Evolutionary conservation across 192 early-diverging fungal species (phyloP).

Genomic region (Entomortierella beljakovae): DNA sequence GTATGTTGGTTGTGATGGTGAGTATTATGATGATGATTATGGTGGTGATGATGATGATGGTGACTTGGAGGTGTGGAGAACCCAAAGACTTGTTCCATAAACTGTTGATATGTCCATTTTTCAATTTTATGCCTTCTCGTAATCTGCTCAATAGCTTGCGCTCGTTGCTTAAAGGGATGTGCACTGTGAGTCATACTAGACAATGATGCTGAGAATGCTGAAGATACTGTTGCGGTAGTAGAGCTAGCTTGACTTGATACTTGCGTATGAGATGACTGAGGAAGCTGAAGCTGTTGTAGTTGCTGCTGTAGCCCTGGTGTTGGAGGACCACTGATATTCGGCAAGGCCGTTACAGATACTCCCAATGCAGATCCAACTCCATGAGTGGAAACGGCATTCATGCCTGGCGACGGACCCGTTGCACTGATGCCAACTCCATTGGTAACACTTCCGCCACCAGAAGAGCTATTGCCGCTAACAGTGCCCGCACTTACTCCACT

Average conservation of each 20-base stretch:
- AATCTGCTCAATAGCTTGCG: constrained; percentile 39
- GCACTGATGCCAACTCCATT: background rate
- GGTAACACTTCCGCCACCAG: background rate
- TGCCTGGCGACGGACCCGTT: background rate
- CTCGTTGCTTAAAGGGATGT: constrained; percentile 45
- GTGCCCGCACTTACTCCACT: background rate
- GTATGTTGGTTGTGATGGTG: too few species aligned
- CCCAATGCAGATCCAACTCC: background rate
- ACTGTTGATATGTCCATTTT: constrained; percentile 53
- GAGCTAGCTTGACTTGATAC: background rate
- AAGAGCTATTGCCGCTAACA: too few species aligned
- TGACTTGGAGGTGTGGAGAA: constrained; percentile 21
- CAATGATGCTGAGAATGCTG: constrained; percentile 24
- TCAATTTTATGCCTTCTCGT: constrained; percentile 39
- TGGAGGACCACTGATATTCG: background rate
- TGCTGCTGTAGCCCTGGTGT: background rate
- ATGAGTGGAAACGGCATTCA: background rate
- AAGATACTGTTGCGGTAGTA: constrained; percentile 1
- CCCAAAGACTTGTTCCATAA: constrained; percentile 53
- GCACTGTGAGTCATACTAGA: constrained; percentile 6
- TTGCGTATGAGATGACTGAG: background rate
- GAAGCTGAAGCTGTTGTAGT: background rate
- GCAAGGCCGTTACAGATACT: background rate
- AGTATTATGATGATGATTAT: background rate
- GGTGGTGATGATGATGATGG: constrained; percentile 10